phyloP scores from a whole-genome alignment of 2,329 filamentous ascomycete genomes.

The Polytolypa hystricis region DNA sequence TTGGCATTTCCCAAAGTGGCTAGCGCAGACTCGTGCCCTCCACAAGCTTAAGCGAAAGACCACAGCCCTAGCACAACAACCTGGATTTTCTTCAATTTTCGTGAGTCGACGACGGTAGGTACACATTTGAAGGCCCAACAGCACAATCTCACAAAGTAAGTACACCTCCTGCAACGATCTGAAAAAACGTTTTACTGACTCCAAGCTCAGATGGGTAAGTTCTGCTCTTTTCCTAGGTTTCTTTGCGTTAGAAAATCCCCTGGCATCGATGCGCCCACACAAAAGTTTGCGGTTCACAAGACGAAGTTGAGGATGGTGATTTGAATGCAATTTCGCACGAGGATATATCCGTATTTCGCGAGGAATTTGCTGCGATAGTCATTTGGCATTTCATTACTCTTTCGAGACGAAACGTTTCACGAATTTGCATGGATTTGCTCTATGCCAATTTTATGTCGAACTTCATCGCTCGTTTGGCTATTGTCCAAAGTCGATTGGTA shows the following conservation, averaged over 20 bases:
- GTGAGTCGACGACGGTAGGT: constrained; percentile 22
- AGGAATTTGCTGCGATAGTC: neutral
- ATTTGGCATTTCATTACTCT: constrained; percentile 5
- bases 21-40: constrained; percentile 20
- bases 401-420: constrained; percentile 13
- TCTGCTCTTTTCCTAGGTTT: constrained; percentile 17
- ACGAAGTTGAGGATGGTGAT: too few species aligned
- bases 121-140: constrained; percentile 31
- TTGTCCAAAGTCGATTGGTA: neutral
- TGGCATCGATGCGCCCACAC: constrained; percentile 8
- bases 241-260: constrained; percentile 19
- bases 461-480: constrained; percentile 4
- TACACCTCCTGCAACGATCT: constrained; percentile 12
- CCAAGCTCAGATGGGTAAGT: constrained; percentile 51
- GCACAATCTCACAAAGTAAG: constrained; percentile 45
- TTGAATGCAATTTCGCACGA: too few species aligned
- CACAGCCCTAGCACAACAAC: constrained; percentile 35
- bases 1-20: constrained; percentile 13
- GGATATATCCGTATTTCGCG: neutral
- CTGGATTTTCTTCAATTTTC: constrained; percentile 32
- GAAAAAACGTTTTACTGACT: constrained; percentile 19
- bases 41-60: constrained; percentile 34
- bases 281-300: too few species aligned
- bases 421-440: constrained; percentile 4
- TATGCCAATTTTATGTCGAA: constrained; percentile 4